Percentiles rank a stretch among this genome's conserved stretches.
Conservation (phyloP, 2,329 filamentous ascomycete species). For the Botryotinia calthae region DNA sequence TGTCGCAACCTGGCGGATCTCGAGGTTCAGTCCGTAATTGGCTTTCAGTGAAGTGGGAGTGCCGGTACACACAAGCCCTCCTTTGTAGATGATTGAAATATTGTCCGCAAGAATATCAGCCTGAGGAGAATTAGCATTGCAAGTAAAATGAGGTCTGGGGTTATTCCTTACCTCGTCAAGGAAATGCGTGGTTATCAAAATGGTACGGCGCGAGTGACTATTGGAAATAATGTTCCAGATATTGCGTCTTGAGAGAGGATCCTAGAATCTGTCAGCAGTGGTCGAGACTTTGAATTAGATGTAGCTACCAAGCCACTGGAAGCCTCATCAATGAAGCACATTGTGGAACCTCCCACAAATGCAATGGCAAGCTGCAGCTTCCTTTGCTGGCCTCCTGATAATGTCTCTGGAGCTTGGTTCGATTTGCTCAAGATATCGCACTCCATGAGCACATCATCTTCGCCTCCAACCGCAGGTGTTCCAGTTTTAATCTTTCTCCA, state of each 20-base stretch:
- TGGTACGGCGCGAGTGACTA: slow-evolving; percentile 58
- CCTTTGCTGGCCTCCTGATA: slow-evolving; percentile 65
- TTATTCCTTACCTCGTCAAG: not conserved
- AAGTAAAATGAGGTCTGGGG: not conserved
- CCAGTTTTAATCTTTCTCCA: slow-evolving; percentile 57
- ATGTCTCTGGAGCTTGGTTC: slow-evolving; percentile 46
- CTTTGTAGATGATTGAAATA: not conserved
- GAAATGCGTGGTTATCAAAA: slow-evolving; percentile 33
- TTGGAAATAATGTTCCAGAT: slow-evolving; percentile 67
- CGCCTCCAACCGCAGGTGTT: slow-evolving; percentile 43
- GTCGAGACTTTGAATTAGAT: not conserved
- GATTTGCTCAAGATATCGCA: not conserved
- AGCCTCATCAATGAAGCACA: slow-evolving; percentile 66
- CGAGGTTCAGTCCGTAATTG: not conserved
- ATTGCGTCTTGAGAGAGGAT: slow-evolving; percentile 62
- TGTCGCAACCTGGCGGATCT: not conserved
- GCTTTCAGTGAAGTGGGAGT: not conserved
- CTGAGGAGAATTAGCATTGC: not conserved
- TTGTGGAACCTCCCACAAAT: slow-evolving; percentile 62
- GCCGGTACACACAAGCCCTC: not conserved
- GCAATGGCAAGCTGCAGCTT: slow-evolving; percentile 67
- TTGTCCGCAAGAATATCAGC: not conserved
- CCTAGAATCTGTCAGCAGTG: not conserved
- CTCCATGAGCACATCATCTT: slow-evolving; percentile 19
- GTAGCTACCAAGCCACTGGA: slow-evolving; percentile 54